Percentiles rank a stretch among this genome's conserved stretches.
These are phyloP conservation scores for Posidonia oceanica DNA, from an alignment of 116 monocot genomes.

Conservation along the genomic window DNA sequence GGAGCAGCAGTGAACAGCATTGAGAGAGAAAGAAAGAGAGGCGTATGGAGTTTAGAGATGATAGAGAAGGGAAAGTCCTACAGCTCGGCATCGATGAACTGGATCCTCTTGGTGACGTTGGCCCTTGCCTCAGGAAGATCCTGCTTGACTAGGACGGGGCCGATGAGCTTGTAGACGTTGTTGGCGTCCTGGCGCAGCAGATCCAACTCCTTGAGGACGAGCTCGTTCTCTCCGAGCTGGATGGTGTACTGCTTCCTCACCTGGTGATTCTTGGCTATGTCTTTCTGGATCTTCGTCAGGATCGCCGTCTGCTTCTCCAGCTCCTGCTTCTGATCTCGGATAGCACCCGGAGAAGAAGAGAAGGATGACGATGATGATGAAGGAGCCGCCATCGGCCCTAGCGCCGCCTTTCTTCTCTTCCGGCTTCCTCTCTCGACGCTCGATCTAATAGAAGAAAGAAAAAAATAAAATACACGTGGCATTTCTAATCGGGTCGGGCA, in stretches of 20 bases:
- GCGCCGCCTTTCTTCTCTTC: no score
- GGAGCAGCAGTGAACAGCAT: not conserved
- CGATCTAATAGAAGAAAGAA: no score
- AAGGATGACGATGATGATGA: not conserved
- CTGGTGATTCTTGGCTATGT: constrained; percentile 87
- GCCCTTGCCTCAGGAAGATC: constrained; percentile 88
- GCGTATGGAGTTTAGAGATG: not conserved
- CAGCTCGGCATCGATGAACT: constrained; percentile 85
- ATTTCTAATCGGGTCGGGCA: no score
- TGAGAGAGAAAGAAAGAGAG: no score
- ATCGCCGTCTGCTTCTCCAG: constrained; percentile 60
- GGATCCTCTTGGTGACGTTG: constrained; percentile 80
- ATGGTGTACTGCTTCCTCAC: constrained; percentile 93
- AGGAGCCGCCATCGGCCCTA: no score
- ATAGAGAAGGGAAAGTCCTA: constrained; percentile 8
- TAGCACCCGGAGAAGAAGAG: constrained; percentile 6
- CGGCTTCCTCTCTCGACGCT: no score
- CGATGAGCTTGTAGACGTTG: constrained; percentile 88
- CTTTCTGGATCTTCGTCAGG: constrained; percentile 90
- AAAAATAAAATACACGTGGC: no score
- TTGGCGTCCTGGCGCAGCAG: constrained; percentile 55
- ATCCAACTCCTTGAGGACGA: constrained; percentile 89
- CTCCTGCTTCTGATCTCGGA: constrained; percentile 58
- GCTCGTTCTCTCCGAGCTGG: constrained; percentile 96
- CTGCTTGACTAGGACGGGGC: constrained; percentile 87